Evolutionary conservation across 768 basidiomycete genomes (phyloP), one percentile per base, ranked within the genome.

Genomic region (Suillus americanus): DNA sequence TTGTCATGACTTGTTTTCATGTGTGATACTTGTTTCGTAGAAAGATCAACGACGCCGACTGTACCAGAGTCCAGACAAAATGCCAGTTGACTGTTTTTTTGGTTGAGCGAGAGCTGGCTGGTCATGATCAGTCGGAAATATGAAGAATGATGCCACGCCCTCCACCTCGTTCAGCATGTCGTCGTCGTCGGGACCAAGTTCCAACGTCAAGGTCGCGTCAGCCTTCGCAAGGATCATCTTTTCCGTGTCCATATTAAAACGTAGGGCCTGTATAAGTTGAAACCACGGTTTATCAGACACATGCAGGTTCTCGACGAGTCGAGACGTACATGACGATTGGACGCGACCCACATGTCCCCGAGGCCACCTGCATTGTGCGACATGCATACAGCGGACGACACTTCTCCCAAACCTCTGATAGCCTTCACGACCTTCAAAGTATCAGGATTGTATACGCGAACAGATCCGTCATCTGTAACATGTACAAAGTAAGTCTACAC

Each of bases 101-200:
- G 67, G 75, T 86, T 88, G 68, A 92, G 69, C 65, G 81, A 80
- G 71, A 93, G 84, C 91, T 94, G 75, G 73, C 79, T 83, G 75
- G 79, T 72, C 70, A 69, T 72, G 72, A 67, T 81, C 65, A 79
- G 55, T n/a, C 59, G 59, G 38, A 28, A 51, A 30, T 9, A 54
- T 18, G n/a, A 61, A 46, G 46, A 60, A 46, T 64, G 54, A 40
- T 61, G 16, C 20, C 25, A 66, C 41, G 60, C 23, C 33, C 6
- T 30, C 69, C 71, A 91, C 91, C 81, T 93, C 89, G 71, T 92
- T 91, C 65, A 91, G 62, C 10, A 82, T 76, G 64, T 92, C 89
- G 3, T 83, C 83, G 0, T 84, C 81, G 33, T 81, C 76, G 43
- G 79, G 78, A 12, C 82, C 82, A 10, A 91, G 64, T 4, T 82